Evolutionary conservation across 306 rosid genomes (phyloP).

Genomic region (Mimosa bimucronata): DNA sequence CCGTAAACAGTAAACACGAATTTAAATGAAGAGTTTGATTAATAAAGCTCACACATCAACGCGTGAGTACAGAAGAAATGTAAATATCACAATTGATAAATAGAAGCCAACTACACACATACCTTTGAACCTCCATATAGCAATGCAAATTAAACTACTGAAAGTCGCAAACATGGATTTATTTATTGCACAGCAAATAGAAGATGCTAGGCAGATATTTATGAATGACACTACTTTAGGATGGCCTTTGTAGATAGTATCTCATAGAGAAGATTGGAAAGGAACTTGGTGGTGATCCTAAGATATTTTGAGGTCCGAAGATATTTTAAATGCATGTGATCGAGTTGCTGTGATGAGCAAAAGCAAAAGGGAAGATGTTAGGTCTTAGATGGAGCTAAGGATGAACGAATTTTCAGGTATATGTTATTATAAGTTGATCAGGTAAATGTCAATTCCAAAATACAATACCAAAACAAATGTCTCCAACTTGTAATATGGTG

Average conservation of each 20-base stretch:
- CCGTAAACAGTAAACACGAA: constrained; percentile 25
- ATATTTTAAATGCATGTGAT: constrained; percentile 52
- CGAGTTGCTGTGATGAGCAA: constrained; percentile 45
- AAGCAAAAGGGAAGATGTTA: constrained; percentile 57
- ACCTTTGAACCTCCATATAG: constrained; percentile 37
- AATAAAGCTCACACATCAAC: not conserved
- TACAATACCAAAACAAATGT: constrained; percentile 21
- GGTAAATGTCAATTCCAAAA: constrained; percentile 68
- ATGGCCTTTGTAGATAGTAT: constrained; percentile 43
- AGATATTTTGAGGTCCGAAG: constrained; percentile 23
- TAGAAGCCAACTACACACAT: constrained; percentile 9
- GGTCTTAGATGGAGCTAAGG: constrained; percentile 59
- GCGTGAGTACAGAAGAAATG: not conserved
- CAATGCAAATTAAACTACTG: constrained; percentile 28
- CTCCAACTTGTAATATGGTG: not conserved
- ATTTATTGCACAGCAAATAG: constrained; percentile 36
- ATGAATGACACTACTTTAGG: constrained; percentile 28
- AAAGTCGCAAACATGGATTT: constrained; percentile 38
- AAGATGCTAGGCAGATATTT: constrained; percentile 47
- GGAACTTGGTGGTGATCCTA: constrained; percentile 40
- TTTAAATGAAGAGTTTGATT: not conserved
- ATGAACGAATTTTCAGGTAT: constrained; percentile 71
- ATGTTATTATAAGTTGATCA: constrained; percentile 54
- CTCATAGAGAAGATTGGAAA: constrained; percentile 40
- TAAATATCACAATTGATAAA: not conserved